Conservation (phyloP, 257 asterid genomes). For the Apocynum venetum region DNA sequence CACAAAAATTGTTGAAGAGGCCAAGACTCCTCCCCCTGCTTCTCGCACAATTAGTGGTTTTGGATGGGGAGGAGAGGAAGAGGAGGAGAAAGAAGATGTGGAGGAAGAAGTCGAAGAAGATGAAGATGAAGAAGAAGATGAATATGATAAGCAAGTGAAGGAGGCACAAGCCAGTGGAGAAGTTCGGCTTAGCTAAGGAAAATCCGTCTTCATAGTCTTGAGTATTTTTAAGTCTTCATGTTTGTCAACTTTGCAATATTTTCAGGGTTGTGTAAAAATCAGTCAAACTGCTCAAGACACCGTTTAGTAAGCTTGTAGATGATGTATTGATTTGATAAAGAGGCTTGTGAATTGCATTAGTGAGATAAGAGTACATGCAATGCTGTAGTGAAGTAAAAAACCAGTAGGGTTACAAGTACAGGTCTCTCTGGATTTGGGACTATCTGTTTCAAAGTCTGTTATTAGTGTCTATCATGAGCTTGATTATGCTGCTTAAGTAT, state of each 20-base stretch:
- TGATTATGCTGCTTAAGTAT: not conserved
- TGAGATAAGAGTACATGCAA: not conserved
- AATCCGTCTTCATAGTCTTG: not conserved
- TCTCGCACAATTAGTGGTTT: conserved; percentile 57
- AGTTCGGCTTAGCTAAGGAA: conserved; percentile 41
- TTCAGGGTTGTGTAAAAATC: conserved; percentile 18
- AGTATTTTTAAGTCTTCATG: conserved; percentile 4
- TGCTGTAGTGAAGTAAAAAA: conserved; percentile 8
- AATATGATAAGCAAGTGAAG: conserved; percentile 72
- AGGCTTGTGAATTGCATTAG: conserved; percentile 13
- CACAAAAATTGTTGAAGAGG: conserved; percentile 68
- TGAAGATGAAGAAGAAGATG: conserved; percentile 49
- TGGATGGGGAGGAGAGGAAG: conserved; percentile 75
- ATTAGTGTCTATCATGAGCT: not conserved
- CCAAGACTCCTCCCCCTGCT: conserved; percentile 55
- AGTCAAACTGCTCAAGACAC: not conserved
- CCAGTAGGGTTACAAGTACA: not conserved
- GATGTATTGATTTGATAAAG: conserved; percentile 5
- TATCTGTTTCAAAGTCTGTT: not conserved
- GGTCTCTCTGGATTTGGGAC: conserved; percentile 6
- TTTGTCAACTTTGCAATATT: conserved; percentile 9
- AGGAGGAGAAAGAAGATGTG: conserved; percentile 39
- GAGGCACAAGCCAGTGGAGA: conserved; percentile 77
- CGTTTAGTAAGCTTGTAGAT: conserved; percentile 13
- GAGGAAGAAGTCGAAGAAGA: conserved; percentile 44